Evolutionary conservation across 208 protist species (phyloP), one percentile per base, ranked within the genome.

Genomic region (Polymyxa betae): DNA sequence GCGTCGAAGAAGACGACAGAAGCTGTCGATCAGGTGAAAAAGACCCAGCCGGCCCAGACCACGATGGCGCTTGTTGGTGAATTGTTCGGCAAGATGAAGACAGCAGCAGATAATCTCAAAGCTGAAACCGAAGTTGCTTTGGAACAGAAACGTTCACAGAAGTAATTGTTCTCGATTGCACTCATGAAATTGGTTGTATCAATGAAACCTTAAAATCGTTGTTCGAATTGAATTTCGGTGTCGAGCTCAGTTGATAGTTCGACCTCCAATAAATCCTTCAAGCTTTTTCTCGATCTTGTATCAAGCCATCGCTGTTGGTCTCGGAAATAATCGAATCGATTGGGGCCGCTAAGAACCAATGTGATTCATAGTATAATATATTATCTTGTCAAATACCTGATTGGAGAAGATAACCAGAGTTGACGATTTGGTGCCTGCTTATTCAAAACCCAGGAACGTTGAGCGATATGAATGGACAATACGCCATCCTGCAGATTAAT

Each of bases 371-470:
- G 20, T 32, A 16, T 16, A 66, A 29, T 29, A 66, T 32, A 16
- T 16, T 32, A 16, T 29, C 54, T 66, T 66, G 54, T 29, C 54
- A 29, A 32, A 16, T 66, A 66, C 54, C 54, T 93, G 0, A 93
- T 78, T 0, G 92, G 92, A 49, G 92, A 93, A 29, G 82, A 92
- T 64, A 78, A 89, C 92, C 92, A 93, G 41, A 93, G 91, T 38
- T 93, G 92, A 35, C 40, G 38, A 38, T 93, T 93, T 29, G 92
- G 92, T 40, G 92, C 90, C 72, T 93, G 92, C 87, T 93, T 92
- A 77, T 93, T 93, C n/a, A 93, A 54, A 24, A 93, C 92, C 78
- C 91, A 93, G 10, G 92, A 29, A 41, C 77, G 0, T 77, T 95
- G 20, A 32, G 54, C 29, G 20, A 66, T 32, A 16, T 29, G 20